phyloP scores from a whole-genome alignment of 805 yeast species.

The Zygotorulaspora sp. region DNA sequence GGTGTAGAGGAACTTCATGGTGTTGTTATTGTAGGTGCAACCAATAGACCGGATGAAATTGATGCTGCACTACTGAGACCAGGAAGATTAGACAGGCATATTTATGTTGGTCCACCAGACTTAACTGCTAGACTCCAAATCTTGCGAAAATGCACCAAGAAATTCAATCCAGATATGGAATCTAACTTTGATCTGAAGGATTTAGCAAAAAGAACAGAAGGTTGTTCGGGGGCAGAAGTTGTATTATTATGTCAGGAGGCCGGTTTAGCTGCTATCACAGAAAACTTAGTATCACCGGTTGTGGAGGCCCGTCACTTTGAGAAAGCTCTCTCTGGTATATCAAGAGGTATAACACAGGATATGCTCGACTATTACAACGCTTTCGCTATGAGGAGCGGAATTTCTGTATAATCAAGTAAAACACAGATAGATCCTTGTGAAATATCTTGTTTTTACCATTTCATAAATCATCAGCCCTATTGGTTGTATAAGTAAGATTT shows the following conservation, averaged over 20 bases:
- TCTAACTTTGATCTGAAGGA: conserved; percentile 46
- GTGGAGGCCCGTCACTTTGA: conserved; percentile 69
- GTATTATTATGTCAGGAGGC: conserved; percentile 92
- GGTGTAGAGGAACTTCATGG: conserved; percentile 95
- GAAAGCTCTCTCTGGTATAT: conserved; percentile 60
- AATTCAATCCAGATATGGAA: conserved; percentile 48
- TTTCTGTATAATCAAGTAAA: conserved; percentile 22
- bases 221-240: conserved; percentile 96
- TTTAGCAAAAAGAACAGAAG: conserved; percentile 66
- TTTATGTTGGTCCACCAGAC: conserved; percentile 93
- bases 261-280: conserved; percentile 91
- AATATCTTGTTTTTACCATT: too few relatives aligned
- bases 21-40: conserved; percentile 92
- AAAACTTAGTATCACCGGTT: conserved; percentile 47
- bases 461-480: too few relatives aligned
- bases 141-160: conserved; percentile 58
- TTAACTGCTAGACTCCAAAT: conserved; percentile 74
- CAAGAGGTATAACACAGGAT: conserved; percentile 77
- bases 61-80: conserved; percentile 94
- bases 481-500: too few relatives aligned
- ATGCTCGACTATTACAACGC: conserved; percentile 73
- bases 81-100: conserved; percentile 89
- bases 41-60: conserved; percentile 89
- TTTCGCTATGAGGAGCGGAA: conserved; percentile 41
- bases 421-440: not conserved